Base-by-base conservation (phyloP, 2,329 filamentous ascomycete species). In the Cordyceps cateniannulata region DNA sequence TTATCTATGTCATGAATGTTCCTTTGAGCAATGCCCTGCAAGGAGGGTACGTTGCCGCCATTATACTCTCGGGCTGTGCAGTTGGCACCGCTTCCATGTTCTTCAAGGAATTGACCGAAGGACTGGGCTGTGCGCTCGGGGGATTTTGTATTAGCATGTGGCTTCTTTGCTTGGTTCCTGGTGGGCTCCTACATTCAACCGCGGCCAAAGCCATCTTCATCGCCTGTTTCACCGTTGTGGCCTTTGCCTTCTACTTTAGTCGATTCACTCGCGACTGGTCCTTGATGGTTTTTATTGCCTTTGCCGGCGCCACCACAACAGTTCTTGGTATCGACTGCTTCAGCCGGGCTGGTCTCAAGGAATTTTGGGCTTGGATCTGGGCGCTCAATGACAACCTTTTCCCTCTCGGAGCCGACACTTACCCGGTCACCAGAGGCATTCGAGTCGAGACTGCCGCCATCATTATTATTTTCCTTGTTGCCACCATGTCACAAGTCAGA, bases 291-390 rank as follows among this genome's bases (percentile, higher is more conserved):
- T 85, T 84, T 52, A 91, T 91, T 14, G 85, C 93, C 0, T 96
- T 97, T 69, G 82, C 85, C 5, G 93, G 93, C 8, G 88, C 91
- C 3, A 96, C 91, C 0, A 85, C 85, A 3, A 80, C 88, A 1
- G 83, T 96, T 16, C 75, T 98, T 2, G 93, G 93, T 2, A 89
- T 98, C 62, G 93, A 98, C 71, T 96, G 91, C 73, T 96, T 93
- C 68, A 93, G 87, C 68, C 81, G 86, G 64, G 91, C 92, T n/a
- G 93, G 93, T 0, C 77, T 96, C 67, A 97, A 96, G 72, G 93
- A 98, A 72, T 97, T 97, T 66, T 98, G 93, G 93, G 82, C 91
- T 6, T 98, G 96, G 71, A 81, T 96, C 42, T 98, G 93, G 93
- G 78, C 77, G 50, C 75, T 98, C 44, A 97, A 97, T 71, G 78